A percentile compares a stretch with the other conserved stretches of the same genome.
Conservation (phyloP, 192 early-diverging fungal species). For the Coemansia sp. region DNA sequence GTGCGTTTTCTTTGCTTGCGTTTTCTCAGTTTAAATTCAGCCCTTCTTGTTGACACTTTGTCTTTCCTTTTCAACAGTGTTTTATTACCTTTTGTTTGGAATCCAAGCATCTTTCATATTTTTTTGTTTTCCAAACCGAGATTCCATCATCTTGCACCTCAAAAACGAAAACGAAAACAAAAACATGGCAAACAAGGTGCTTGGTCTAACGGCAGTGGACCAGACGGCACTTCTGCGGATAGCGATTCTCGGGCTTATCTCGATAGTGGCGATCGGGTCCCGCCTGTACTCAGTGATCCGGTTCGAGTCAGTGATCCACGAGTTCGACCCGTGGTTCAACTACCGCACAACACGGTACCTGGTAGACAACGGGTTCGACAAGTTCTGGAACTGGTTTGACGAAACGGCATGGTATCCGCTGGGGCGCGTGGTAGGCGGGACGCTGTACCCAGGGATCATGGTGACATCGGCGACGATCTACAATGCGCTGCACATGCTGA, state of each 20-base stretch:
- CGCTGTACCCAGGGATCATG: slow-evolving; percentile 99
- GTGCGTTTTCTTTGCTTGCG: too few species aligned
- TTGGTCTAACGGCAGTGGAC: slow-evolving; percentile 46
- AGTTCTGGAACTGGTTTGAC: slow-evolving; percentile 99
- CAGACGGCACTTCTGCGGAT: slow-evolving; percentile 71
- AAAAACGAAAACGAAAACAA: background rate
- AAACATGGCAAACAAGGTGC: slow-evolving; percentile 31
- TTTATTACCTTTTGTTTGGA: background rate
- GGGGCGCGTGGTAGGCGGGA: slow-evolving; percentile 98
- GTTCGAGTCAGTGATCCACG: slow-evolving; percentile 99
- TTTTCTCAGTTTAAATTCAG: too few species aligned
- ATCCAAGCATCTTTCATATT: background rate
- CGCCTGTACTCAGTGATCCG: slow-evolving; percentile 97
- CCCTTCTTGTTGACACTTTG: too few species aligned
- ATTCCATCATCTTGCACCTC: background rate
- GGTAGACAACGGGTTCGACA: slow-evolving; percentile 91
- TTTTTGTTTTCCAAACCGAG: background rate
- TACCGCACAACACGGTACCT: slow-evolving; percentile 93
- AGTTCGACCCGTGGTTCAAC: slow-evolving; percentile 99
- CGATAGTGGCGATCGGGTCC: slow-evolving; percentile 80
- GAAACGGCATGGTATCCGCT: slow-evolving; percentile 98
- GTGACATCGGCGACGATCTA: slow-evolving; percentile 94
- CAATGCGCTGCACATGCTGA: slow-evolving; percentile 87
- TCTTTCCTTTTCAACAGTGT: too few species aligned
- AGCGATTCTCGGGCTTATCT: slow-evolving; percentile 86